These are phyloP conservation scores for Pythium grandisporangium DNA, from an alignment of 352 stramenopile genomes.

Conservation along the genomic window DNA sequence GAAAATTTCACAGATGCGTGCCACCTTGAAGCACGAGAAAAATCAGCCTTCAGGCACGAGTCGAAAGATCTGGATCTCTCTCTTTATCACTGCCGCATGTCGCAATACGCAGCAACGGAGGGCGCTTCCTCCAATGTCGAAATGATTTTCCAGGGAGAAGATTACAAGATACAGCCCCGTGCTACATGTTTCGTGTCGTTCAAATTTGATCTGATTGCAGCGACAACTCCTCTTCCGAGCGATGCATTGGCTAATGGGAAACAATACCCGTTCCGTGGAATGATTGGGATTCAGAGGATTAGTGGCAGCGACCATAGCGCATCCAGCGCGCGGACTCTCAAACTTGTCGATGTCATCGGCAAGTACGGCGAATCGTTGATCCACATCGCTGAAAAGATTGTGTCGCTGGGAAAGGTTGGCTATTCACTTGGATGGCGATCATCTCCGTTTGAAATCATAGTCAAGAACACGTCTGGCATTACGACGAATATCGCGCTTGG, in stretches of 20 bases:
- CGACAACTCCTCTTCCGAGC: slow-evolving; percentile 27
- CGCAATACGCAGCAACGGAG: no score
- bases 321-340: slow-evolving; percentile 43
- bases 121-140: no score
- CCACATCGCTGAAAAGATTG: slow-evolving; percentile 29
- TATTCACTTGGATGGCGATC: slow-evolving; percentile 72
- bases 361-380: slow-evolving; percentile 58
- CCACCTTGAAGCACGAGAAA: no score
- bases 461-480: slow-evolving; percentile 69
- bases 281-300: slow-evolving; percentile 73
- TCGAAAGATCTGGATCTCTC: no score
- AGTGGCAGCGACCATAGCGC: slow-evolving; percentile 4
- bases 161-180: slow-evolving; percentile 33
- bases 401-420: slow-evolving; percentile 76
- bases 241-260: slow-evolving; percentile 59
- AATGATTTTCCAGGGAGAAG: slow-evolving; percentile 51
- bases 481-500: slow-evolving; percentile 44
- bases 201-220: slow-evolving; percentile 61
- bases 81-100: no score
- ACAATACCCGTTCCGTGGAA: slow-evolving; percentile 42
- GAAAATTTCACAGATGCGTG: neutral
- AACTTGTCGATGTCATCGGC: slow-evolving; percentile 45
- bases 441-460: slow-evolving; percentile 46
- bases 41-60: no score
- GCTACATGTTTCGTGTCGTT: slow-evolving; percentile 43